Conservation (phyloP, 139 green algal genomes). For the Pseudopediastrum boryanum region DNA sequence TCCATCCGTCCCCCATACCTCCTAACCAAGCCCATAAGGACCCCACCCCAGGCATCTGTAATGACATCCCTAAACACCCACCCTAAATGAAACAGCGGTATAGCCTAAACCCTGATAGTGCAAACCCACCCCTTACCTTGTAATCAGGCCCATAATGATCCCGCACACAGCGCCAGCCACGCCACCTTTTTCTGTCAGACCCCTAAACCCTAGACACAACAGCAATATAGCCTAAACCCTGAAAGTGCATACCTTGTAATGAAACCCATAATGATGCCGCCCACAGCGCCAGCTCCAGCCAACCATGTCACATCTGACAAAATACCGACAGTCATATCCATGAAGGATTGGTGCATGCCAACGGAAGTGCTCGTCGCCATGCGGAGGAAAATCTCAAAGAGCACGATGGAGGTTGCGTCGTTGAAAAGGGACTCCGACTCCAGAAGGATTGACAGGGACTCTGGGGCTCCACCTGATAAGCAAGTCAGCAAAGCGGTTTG, state of each 20-base stretch:
- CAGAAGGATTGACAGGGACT: constrained; percentile 71
- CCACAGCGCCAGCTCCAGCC: constrained; percentile 52
- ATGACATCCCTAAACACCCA: no score
- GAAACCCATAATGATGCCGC: constrained; percentile 65
- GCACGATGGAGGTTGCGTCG: constrained; percentile 79
- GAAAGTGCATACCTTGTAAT: constrained; percentile 35
- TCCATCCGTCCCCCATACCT: no score
- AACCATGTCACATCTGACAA: constrained; percentile 26
- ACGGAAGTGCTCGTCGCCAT: neutral
- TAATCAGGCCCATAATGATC: neutral
- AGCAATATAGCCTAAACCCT: neutral
- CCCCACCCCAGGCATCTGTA: no score
- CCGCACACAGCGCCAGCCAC: no score
- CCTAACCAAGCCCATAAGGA: no score
- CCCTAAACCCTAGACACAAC: neutral
- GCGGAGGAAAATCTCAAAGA: constrained; percentile 77
- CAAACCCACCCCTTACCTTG: neutral
- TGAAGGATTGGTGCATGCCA: neutral
- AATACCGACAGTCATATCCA: no score
- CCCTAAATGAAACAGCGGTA: neutral
- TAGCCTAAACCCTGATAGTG: neutral
- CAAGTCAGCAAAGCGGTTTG: no score
- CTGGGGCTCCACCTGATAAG: constrained; percentile 61
- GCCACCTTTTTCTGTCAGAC: no score
- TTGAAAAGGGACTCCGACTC: constrained; percentile 90